Percentiles rank a stretch among this genome's conserved stretches.
phyloP scores from a whole-genome alignment of 2,329 filamentous ascomycete genomes.

The Aspergillus aculeatus region DNA sequence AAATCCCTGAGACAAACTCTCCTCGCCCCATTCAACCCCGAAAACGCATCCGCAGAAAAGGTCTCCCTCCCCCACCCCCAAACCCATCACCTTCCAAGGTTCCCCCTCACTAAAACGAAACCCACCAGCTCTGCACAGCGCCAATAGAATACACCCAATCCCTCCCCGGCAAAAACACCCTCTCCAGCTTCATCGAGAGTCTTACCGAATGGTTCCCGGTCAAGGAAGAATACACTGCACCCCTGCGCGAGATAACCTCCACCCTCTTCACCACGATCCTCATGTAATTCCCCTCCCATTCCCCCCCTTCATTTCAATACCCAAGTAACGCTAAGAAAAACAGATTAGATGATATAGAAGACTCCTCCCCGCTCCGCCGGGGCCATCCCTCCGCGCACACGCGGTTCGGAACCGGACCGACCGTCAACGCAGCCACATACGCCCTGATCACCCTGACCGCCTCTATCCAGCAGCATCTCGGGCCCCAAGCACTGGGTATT shows the following conservation, averaged over 20 bases:
- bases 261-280: constrained; percentile 9
- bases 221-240: neutral
- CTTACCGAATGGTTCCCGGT: constrained; percentile 7
- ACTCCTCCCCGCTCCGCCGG: constrained; percentile 43
- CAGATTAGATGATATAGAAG: constrained; percentile 45
- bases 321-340: too few relatives aligned
- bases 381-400: constrained; percentile 45
- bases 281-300: neutral
- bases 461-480: neutral
- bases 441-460: constrained; percentile 8
- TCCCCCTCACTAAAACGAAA: too few relatives aligned
- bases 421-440: constrained; percentile 49
- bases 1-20: too few relatives aligned
- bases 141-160: constrained; percentile 8
- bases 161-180: constrained; percentile 11
- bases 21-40: too few relatives aligned
- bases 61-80: too few relatives aligned
- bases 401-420: constrained; percentile 45
- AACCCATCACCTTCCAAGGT: too few relatives aligned
- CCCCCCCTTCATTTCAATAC: constrained; percentile 15
- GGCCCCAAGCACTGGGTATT: neutral
- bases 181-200: constrained; percentile 3
- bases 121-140: too few relatives aligned
- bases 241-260: neutral
- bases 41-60: too few relatives aligned